Evolutionary conservation across 1,284 basidiomycete species (phyloP), one percentile per base, ranked within the genome.

Genomic region (Heterobasidion irregulare): DNA sequence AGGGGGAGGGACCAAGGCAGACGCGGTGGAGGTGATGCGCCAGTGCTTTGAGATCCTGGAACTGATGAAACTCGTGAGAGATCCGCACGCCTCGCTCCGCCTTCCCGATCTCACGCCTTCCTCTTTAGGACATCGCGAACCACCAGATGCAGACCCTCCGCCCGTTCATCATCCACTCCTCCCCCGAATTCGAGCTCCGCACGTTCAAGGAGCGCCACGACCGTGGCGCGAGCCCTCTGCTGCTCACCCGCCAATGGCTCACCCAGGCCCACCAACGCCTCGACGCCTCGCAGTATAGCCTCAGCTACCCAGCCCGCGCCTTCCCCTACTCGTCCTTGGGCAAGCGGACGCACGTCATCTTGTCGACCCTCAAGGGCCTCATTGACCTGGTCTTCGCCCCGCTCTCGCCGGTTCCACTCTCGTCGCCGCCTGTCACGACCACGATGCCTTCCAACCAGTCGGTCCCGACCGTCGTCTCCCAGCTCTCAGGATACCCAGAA

Each of bases 21-120:
- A 88, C 62, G 84, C 92, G 32, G 83, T 92, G 54, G 77, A 75
- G 56, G 91, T 89, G 10, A 78, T 96, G 57, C 79, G 89, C 57
- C 80, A 87, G 76, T 94, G 91, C 72, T 86, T 97, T 68, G 93
- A 95, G 69, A 86, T 96, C 58, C 76, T 95, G 53, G 94, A 97
- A 73, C 78, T 94, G 61, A 96, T 97, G 94, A 95, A 95, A 76
- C 78, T 97, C 63, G 92, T 90, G 65, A 68, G 88, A 79, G 35
- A 61, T 45, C 58, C 52, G 43, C 53, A 50, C 51, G 45, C 51
- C 35, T 57, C 12, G 16, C 43, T 54, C 47, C 43, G 56, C 16
- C 10, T 32, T 50, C 13, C 56, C 18, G 45, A 19, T 47, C 54
- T 53, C 52, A 47, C 52, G 47, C 48, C 53, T 26, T 47, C 57